Evolutionary conservation across 768 basidiomycete genomes (phyloP), one percentile per base, ranked within the genome.

Genomic region (Amanita pseudoporphyria): DNA sequence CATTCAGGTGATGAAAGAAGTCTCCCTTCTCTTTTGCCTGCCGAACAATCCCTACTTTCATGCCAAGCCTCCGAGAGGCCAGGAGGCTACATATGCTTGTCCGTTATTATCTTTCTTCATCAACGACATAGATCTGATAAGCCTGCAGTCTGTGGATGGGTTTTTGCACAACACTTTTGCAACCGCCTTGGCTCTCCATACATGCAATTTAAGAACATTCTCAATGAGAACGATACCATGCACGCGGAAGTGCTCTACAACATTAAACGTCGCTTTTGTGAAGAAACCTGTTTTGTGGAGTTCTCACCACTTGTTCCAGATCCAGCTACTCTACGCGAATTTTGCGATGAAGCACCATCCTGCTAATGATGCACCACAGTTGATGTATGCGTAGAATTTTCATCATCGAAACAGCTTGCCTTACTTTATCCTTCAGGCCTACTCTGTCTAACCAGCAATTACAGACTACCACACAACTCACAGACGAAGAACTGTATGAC

Each of bases 151-250:
- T 91, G 82, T 56, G 96, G 90, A 30, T 98, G 94, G 94, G 80
- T 98, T 58, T 98, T 99, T 61, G 92, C 94, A 2, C 94, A 96
- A 64, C 93, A 97, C 64, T 97, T 97, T 70, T 94, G 91, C 64
- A 97, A 96, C 66, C 82, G 94, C 24, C 80, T 99, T 22, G 95
- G 95, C 18, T 72, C 85, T 6, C 80, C 93, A 10, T 99, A 98
- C 64, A 76, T 94, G 45, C 85, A 87, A 37, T 77, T 99, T 53
- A 88, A 81, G 71, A 91, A 90, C 60, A 72, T 89, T n/a, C 70
- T 99, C 41, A 82, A 97, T 64, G 96, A 98, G 67, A 72, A 77
- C 38, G 91, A 98, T 65, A 73, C 93, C 2, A 70, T 79, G 10
- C 96, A 98, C 57, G 92, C 88, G 5, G 91, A 95, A 57, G 93